Conservation (phyloP, 176 grass and related monocot species). For the Microstegium vimineum region DNA sequence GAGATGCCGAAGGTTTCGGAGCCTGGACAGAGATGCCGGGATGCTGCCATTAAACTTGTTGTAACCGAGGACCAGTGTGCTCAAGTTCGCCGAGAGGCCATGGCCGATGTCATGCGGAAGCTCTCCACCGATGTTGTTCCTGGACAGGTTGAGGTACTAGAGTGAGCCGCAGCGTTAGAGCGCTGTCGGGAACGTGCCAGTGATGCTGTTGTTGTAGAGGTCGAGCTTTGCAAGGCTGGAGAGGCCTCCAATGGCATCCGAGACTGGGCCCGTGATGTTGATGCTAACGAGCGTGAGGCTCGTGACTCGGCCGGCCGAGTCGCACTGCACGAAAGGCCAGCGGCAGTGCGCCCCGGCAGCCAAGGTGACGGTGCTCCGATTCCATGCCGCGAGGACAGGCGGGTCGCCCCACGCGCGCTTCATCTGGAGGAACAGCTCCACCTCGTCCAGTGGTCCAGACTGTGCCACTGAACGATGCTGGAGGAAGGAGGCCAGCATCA, state of each 20-base stretch:
- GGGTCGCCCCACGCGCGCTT: conserved; percentile 37
- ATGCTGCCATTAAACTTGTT: not conserved
- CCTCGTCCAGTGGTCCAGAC: not conserved
- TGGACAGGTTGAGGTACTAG: conserved; percentile 22
- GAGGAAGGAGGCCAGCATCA: too few species aligned
- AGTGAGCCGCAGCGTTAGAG: conserved; percentile 34
- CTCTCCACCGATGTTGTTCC: conserved; percentile 33
- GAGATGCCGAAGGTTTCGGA: not conserved
- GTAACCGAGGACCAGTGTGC: not conserved
- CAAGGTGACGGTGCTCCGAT: too few species aligned
- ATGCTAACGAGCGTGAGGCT: conserved; percentile 3
- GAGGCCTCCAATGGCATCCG: conserved; percentile 35
- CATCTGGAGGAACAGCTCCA: conserved; percentile 37
- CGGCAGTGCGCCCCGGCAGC: too few species aligned
- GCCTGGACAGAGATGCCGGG: not conserved
- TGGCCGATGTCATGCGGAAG: conserved; percentile 42
- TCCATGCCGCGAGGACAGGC: conserved; percentile 39
- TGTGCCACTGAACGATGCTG: not conserved
- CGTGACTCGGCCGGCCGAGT: not conserved
- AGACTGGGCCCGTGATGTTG: conserved; percentile 9
- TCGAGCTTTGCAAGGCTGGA: not conserved
- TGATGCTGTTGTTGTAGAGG: not conserved
- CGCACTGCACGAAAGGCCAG: too few species aligned
- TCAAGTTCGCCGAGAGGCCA: not conserved
- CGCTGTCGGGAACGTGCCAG: conserved; percentile 5